phyloP scores from a whole-genome alignment of 2,329 filamentous ascomycete species.

The Lasiodiplodia theobromae region DNA sequence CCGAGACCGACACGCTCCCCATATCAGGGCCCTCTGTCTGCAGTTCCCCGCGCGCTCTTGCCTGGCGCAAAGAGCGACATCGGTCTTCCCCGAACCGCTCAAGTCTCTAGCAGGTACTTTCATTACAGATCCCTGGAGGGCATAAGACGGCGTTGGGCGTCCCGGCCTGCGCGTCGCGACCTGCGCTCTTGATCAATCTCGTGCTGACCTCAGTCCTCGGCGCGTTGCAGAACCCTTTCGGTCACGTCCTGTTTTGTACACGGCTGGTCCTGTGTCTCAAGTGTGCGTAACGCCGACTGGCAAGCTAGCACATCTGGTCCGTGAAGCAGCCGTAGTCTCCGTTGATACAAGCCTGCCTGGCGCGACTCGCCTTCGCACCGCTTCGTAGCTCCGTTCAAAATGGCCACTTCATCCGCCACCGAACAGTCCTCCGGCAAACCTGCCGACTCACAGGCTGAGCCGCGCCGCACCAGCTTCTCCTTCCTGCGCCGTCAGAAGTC shows the following conservation, averaged over 20 bases:
- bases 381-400: conserved; percentile 12
- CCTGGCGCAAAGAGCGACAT: conserved; percentile 21
- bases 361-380: conserved; percentile 15
- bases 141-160: conserved; percentile 15
- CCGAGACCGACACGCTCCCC: conserved; percentile 8
- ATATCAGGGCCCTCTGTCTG: conserved; percentile 10
- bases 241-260: conserved; percentile 25
- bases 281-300: conserved; percentile 21
- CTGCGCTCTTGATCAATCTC: not conserved
- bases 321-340: conserved; percentile 24
- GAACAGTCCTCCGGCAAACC: conserved; percentile 10
- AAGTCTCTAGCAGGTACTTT: conserved; percentile 20
- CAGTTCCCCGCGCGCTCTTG: conserved; percentile 1
- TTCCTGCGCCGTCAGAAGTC: conserved; percentile 48
- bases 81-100: conserved; percentile 1
- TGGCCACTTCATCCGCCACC: conserved; percentile 13
- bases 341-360: conserved; percentile 19
- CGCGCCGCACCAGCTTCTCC: conserved; percentile 42
- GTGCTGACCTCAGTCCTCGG: conserved; percentile 22
- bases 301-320: conserved; percentile 18
- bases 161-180: conserved; percentile 4
- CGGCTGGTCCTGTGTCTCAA: conserved; percentile 28
- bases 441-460: conserved; percentile 5
- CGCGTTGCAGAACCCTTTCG: conserved; percentile 10
- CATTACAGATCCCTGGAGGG: conserved; percentile 22